Conservation (phyloP, 2,329 filamentous ascomycete genomes). For the Paecilomyces dactylethromorphus region DNA sequence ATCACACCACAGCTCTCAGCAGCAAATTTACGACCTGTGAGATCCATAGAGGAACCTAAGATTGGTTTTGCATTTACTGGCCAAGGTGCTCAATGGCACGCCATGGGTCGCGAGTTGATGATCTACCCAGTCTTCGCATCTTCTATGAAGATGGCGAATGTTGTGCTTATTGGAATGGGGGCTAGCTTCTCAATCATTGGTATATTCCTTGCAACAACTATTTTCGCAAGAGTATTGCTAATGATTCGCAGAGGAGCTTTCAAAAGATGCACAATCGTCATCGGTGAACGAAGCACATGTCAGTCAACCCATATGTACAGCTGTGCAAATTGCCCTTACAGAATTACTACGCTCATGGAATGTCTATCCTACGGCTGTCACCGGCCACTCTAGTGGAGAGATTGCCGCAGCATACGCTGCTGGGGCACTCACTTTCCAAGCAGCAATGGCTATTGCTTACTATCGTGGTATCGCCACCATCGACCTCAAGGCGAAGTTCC, state of each 20-base stretch:
- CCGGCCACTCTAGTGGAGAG: slow-evolving; percentile 12
- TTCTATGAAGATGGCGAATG: slow-evolving; percentile 9
- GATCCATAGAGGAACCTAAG: background rate
- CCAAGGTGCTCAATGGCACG: slow-evolving; percentile 8
- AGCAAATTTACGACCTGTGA: slow-evolving; percentile 1
- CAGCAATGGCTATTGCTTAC: slow-evolving; percentile 43
- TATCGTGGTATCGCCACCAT: slow-evolving; percentile 13
- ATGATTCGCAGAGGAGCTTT: slow-evolving; percentile 11
- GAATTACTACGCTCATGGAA: slow-evolving; percentile 19
- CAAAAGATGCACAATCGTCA: slow-evolving; percentile 9
- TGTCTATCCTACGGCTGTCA: slow-evolving; percentile 6
- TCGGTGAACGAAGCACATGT: slow-evolving; percentile 19
- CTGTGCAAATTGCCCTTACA: slow-evolving; percentile 24
- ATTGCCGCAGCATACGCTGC: slow-evolving; percentile 13
- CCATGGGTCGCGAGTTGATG: slow-evolving; percentile 12
- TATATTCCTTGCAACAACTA: no score
- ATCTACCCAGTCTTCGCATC: slow-evolving; percentile 6
- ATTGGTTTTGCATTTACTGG: slow-evolving; percentile 7
- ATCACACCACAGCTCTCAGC: no score
- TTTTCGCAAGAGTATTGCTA: no score
- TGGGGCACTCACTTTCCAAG: slow-evolving; percentile 22
- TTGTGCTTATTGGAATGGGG: background rate
- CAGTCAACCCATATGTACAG: slow-evolving; percentile 22
- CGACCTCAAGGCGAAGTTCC: slow-evolving; percentile 5
- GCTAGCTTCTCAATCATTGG: slow-evolving; percentile 15